These are phyloP conservation scores for Brassica balearica DNA, from an alignment of 441 rosid species.

Conservation along the genomic window DNA sequence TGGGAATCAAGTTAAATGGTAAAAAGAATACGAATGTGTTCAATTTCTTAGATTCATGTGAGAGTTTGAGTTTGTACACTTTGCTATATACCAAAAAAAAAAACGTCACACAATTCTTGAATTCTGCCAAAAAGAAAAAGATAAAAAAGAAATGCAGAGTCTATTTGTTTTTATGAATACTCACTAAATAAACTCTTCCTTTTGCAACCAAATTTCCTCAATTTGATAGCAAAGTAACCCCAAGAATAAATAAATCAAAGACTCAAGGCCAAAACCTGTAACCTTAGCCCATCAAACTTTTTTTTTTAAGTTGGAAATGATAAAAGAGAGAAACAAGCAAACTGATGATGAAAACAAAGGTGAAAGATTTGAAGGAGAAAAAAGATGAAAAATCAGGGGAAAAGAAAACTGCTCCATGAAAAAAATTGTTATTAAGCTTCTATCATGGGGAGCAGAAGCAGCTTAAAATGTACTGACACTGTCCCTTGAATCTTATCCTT, in stretches of 20 bases:
- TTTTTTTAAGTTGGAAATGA: neutral
- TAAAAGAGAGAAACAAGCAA: conserved; percentile 27
- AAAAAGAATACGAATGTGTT: no score
- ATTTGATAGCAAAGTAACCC: conserved; percentile 41
- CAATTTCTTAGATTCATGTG: no score
- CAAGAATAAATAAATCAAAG: conserved; percentile 48
- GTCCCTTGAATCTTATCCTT: conserved; percentile 60
- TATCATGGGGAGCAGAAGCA: conserved; percentile 78
- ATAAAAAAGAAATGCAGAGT: conserved; percentile 2
- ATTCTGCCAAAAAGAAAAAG: neutral
- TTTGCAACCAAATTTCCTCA: conserved; percentile 40
- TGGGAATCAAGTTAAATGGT: no score
- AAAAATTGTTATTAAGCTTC: conserved; percentile 45
- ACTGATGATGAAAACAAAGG: conserved; percentile 21
- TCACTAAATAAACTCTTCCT: conserved; percentile 13
- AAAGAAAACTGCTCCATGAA: conserved; percentile 38
- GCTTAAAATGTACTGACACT: conserved; percentile 83
- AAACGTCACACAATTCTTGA: conserved; percentile 2
- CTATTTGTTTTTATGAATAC: conserved; percentile 12
- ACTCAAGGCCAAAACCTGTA: conserved; percentile 43
- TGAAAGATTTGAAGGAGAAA: conserved; percentile 19
- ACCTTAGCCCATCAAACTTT: conserved; percentile 30
- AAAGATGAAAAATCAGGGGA: neutral
- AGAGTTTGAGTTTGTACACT: conserved; percentile 20
- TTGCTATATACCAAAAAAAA: conserved; percentile 26